Percentiles rank a stretch among this genome's conserved stretches.
Evolutionary conservation across 345 rosid genomes (phyloP).

Genomic region (Eucalyptus cladocalyx): DNA sequence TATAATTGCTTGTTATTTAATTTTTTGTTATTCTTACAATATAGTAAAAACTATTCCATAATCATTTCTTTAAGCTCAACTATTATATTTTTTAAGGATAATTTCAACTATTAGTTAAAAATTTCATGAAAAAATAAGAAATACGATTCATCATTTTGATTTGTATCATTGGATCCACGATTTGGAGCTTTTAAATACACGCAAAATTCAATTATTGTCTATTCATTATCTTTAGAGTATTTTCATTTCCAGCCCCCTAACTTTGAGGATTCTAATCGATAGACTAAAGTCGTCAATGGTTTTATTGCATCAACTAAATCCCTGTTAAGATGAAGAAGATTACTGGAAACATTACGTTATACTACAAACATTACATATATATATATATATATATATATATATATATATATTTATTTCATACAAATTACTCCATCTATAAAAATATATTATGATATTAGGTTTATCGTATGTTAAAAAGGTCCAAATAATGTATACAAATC

Average conservation of each 20-base stretch:
- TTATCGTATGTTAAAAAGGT: background rate
- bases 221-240: background rate
- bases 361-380: background rate
- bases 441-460: background rate
- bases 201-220: background rate
- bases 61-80: background rate
- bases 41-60: too few species aligned
- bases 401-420: too few species aligned
- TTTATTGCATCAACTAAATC: background rate
- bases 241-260: background rate
- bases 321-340: background rate
- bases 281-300: background rate
- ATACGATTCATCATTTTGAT: background rate
- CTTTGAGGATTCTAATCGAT: background rate
- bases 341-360: background rate
- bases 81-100: background rate
- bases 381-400: too few species aligned
- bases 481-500: background rate
- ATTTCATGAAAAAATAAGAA: background rate
- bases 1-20: too few species aligned
- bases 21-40: too few species aligned
- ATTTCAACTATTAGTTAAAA: too few species aligned
- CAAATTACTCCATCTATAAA: background rate
- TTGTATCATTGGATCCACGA: background rate
- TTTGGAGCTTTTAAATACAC: background rate